These are phyloP conservation scores for Aspergillus versicolor DNA, from an alignment of 2,329 filamentous ascomycete genomes.

Conservation along the genomic window DNA sequence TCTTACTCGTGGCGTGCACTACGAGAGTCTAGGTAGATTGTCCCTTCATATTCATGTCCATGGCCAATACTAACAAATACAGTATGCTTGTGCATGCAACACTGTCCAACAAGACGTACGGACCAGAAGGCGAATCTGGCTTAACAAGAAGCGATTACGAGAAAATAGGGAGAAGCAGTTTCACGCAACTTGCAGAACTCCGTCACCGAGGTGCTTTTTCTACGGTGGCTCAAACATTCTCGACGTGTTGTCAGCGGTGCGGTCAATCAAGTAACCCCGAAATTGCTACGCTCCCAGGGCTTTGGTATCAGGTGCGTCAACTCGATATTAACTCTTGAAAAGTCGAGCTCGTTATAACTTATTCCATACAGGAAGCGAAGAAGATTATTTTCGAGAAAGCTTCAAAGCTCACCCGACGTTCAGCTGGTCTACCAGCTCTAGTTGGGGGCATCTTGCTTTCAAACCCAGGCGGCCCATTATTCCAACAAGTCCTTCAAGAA, in stretches of 20 bases:
- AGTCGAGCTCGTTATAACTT: not conserved
- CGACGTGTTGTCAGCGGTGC: slow-evolving; percentile 70
- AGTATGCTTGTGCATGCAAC: slow-evolving; percentile 71
- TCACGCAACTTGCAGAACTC: slow-evolving; percentile 77
- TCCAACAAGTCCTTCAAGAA: slow-evolving; percentile 42
- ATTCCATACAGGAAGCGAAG: slow-evolving; percentile 50
- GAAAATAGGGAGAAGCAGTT: slow-evolving; percentile 70
- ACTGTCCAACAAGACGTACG: slow-evolving; percentile 54
- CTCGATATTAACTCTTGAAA: not conserved
- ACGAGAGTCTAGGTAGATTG: slow-evolving; percentile 80
- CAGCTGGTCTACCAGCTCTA: slow-evolving; percentile 85
- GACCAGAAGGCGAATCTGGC: slow-evolving; percentile 44
- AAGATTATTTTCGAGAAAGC: slow-evolving; percentile 71
- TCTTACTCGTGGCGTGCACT: slow-evolving; percentile 94
- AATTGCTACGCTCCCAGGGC: slow-evolving; percentile 53
- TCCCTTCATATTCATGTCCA: not conserved
- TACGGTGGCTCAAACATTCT: slow-evolving; percentile 86
- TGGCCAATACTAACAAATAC: slow-evolving; percentile 20
- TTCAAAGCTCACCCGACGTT: slow-evolving; percentile 79
- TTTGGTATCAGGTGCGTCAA: slow-evolving; percentile 67
- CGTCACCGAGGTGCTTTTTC: slow-evolving; percentile 92
- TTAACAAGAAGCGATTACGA: slow-evolving; percentile 60
- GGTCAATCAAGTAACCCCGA: slow-evolving; percentile 50
- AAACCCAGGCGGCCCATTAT: slow-evolving; percentile 54
- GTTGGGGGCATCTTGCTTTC: slow-evolving; percentile 73